These are phyloP conservation scores for Metschnikowia lachancei DNA, from an alignment of 805 yeast species.

Conservation along the genomic window DNA sequence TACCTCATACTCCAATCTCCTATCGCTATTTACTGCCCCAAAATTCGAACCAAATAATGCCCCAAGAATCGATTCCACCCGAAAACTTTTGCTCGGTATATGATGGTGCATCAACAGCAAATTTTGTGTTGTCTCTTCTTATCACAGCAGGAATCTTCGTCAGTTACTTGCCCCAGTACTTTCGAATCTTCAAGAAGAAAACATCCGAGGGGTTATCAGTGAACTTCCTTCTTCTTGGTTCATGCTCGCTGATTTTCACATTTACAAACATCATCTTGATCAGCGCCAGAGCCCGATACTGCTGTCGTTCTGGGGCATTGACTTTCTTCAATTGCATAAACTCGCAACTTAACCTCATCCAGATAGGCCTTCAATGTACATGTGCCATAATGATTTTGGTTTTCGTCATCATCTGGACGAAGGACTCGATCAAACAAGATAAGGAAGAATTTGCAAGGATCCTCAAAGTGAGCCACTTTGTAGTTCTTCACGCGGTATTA, in stretches of 20 bases:
- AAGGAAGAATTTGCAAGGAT: conserved; percentile 44
- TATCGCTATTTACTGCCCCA: background rate
- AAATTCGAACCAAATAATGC: background rate
- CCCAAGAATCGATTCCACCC: conserved; percentile 2
- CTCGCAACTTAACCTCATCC: conserved; percentile 63
- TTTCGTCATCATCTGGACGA: conserved; percentile 50
- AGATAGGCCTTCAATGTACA: conserved; percentile 60
- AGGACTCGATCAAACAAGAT: conserved; percentile 46
- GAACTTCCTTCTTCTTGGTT: conserved; percentile 65
- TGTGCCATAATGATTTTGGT: conserved; percentile 58
- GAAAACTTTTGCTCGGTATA: conserved; percentile 39
- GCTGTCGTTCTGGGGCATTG: conserved; percentile 51
- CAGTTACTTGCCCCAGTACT: conserved; percentile 76
- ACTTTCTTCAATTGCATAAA: conserved; percentile 58
- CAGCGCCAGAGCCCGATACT: conserved; percentile 56
- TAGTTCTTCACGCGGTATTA: conserved; percentile 35
- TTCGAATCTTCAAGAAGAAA: conserved; percentile 51
- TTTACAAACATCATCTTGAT: conserved; percentile 63
- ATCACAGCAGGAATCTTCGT: conserved; percentile 65
- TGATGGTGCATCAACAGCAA: conserved; percentile 48
- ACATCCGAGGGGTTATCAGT: conserved; percentile 81
- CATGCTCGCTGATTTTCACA: conserved; percentile 65
- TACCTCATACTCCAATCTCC: background rate
- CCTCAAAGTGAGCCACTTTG: conserved; percentile 39
- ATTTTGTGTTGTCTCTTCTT: conserved; percentile 47